Conservation (phyloP, 805 yeast genomes). For the Wickerhamiella australiensis region DNA sequence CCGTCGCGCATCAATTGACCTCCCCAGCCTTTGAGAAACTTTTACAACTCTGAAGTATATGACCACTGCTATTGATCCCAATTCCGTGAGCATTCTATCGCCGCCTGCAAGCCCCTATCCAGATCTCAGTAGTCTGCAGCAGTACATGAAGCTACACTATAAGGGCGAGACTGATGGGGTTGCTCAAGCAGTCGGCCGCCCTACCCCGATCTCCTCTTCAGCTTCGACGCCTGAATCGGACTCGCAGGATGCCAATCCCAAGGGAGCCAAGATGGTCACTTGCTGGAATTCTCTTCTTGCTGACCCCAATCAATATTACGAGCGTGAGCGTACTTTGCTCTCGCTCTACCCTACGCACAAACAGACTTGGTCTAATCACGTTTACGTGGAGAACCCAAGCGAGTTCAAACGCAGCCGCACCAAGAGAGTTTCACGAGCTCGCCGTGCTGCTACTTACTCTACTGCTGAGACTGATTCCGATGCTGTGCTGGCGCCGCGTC, state of each 20-base stretch:
- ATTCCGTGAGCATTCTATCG: slow-evolving; percentile 4
- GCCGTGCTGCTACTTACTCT: slow-evolving; percentile 9
- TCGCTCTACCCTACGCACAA: slow-evolving; percentile 26
- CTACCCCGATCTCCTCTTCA: background rate
- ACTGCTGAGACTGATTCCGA: background rate
- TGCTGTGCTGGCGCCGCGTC: slow-evolving; percentile 9
- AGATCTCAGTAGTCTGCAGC: slow-evolving; percentile 8
- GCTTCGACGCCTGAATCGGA: slow-evolving; percentile 1
- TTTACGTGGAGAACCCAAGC: slow-evolving; percentile 15
- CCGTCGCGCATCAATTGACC: background rate
- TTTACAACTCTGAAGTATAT: background rate
- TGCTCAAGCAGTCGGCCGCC: background rate
- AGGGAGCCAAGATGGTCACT: slow-evolving; percentile 21
- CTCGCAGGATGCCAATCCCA: slow-evolving; percentile 2
- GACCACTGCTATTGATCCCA: background rate
- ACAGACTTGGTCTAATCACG: slow-evolving; percentile 26
- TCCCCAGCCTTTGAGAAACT: background rate
- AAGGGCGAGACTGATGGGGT: background rate
- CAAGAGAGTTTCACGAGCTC: slow-evolving; percentile 13
- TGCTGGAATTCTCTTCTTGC: slow-evolving; percentile 24
- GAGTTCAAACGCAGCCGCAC: slow-evolving; percentile 12
- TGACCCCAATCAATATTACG: slow-evolving; percentile 25
- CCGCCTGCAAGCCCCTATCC: slow-evolving; percentile 12
- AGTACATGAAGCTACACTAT: slow-evolving; percentile 6
- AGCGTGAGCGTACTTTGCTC: slow-evolving; percentile 24